Base-by-base conservation (phyloP, 2,329 filamentous ascomycete genomes). In the Aspergillus felis region DNA sequence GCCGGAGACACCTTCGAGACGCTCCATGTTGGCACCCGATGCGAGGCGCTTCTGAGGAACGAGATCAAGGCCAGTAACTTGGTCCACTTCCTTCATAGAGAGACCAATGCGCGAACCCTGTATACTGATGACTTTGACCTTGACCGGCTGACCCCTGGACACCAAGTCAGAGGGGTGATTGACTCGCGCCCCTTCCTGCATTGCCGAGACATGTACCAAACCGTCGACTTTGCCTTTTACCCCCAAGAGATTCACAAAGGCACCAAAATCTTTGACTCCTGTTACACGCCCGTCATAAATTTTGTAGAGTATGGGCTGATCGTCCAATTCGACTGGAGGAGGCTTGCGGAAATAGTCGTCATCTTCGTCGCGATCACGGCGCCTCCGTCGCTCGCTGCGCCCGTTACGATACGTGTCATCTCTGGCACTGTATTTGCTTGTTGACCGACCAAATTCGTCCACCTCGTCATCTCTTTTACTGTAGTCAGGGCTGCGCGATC, bases 71-170 rank as follows among this genome's bases (percentile, higher is more conserved):
- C 94, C 94, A 3, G 90, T 92, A 29, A 85, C 83, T 72, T 99
- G 94, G 66, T 99, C 93, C 17, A 97, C 92, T 60, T 97, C 93
- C 70, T 96, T 96, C 92, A 99, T 97, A 0, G 92, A 96, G 5
- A 99, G 78, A 0, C 92, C 92, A 66, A 97, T 87, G 28, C 90
- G 84, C 54, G 81, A 85, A 3, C 89, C 88, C 68, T 97, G 90
- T 54, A 96, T 87, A 69, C 90, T 96, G 67, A 89, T 81, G 25
- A 99, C 88, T 73, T 99, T 99, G 66, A 97, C 91, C 73, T 94
- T 96, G 54, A 99, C 91, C 1, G 85, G 78, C 71, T 97, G 92
- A 5, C 89, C 90, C 59, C 85, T 83, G 2, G 88, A 84, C 4
- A 99, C 82, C 1, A 99, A 78, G 70, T 99, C 94, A 0, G 91